Evolutionary conservation across 2,329 filamentous ascomycete genomes (phyloP).

Genomic region (Aspergillus novoparasiticus): DNA sequence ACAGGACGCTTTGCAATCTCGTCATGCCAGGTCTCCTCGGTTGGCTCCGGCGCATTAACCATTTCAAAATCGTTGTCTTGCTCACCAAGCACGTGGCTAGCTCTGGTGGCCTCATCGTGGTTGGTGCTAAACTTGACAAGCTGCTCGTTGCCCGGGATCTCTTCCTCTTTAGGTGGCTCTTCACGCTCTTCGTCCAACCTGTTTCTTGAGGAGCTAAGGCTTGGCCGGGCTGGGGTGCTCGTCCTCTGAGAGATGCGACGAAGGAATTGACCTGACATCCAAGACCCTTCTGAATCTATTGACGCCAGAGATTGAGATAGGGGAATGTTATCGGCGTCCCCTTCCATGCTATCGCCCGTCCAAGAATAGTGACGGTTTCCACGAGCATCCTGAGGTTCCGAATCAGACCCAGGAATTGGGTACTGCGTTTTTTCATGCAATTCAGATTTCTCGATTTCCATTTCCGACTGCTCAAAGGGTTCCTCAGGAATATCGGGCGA

Average conservation of each 20-base stretch:
- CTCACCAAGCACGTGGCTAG: conserved; percentile 57
- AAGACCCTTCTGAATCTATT: conserved; percentile 93
- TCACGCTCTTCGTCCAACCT: conserved; percentile 57
- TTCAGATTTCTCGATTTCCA: conserved; percentile 13
- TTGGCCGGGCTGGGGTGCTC: conserved; percentile 41
- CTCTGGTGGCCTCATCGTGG: conserved; percentile 47
- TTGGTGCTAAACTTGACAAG: conserved; percentile 59
- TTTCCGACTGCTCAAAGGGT: conserved; percentile 17
- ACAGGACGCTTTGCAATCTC: conserved; percentile 61
- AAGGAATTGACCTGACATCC: conserved; percentile 78
- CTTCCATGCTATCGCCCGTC: conserved; percentile 51
- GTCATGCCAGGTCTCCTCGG: conserved; percentile 52
- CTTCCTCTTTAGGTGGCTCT: conserved; percentile 51
- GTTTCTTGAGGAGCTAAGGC: conserved; percentile 37
- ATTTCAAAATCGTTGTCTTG: conserved; percentile 48
- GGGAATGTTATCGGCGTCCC: conserved; percentile 48
- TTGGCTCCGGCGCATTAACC: conserved; percentile 16
- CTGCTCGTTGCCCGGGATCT: conserved; percentile 75
- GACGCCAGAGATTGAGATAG: conserved; percentile 86
- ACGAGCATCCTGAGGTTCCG: conserved; percentile 33
- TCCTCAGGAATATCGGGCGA: conserved; percentile 67
- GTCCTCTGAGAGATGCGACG: conserved; percentile 49
- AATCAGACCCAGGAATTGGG: conserved; percentile 27
- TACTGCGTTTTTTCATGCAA: conserved; percentile 22
- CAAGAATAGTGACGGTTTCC: conserved; percentile 39